Evolutionary conservation across 371 early-diverging fungal genomes (phyloP), one percentile per base, ranked within the genome.

Genomic region (Gilbertella persicaria): DNA sequence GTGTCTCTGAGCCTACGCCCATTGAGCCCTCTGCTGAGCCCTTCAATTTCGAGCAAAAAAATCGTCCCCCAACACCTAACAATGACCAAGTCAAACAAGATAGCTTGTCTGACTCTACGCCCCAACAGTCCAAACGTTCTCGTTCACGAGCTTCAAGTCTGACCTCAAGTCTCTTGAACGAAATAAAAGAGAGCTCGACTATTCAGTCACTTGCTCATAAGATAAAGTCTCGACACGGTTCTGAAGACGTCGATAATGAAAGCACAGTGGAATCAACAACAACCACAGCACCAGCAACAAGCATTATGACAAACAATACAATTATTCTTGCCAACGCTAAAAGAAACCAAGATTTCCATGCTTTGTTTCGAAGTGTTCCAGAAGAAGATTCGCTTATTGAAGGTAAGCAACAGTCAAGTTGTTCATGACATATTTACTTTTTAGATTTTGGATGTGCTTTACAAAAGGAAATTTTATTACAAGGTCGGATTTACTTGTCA

Each of bases 391-490:
- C 67, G 53, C 57, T 88, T 35, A 84, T 88, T 50, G 84, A 86
- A 72, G 84, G 85, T 84, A 67, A 62, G 37, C 14, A 37, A 50
- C 30, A 38, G 25, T 45, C 24, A 19, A 33, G 23, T 17, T 46
- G 13, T 24, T 23, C 13, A 43, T 5, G 30, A 21, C 33, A 20
- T 25, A 1, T 13, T 46, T 26, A 20, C 37, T 12, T 9, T 20
- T 17, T 55, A 88, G 95, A 91, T 69, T 96, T 89, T 66, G 88
- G 89, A 0, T 93, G 94, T 59, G 95, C 96, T 10, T 76, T 96
- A 24, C 96, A 96, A 64, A 91, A 90, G 38, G 97, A 96, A 44
- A 94, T 97, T 26, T 70, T 91, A 8, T 81, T 96, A 3, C 98
- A 97, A 58, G 98, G 98, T 2, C 78, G 94, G 25, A 66, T 96